These are phyloP conservation scores for Violaceomyces palustris DNA, from an alignment of 1,284 basidiomycete genomes.

Conservation along the genomic window DNA sequence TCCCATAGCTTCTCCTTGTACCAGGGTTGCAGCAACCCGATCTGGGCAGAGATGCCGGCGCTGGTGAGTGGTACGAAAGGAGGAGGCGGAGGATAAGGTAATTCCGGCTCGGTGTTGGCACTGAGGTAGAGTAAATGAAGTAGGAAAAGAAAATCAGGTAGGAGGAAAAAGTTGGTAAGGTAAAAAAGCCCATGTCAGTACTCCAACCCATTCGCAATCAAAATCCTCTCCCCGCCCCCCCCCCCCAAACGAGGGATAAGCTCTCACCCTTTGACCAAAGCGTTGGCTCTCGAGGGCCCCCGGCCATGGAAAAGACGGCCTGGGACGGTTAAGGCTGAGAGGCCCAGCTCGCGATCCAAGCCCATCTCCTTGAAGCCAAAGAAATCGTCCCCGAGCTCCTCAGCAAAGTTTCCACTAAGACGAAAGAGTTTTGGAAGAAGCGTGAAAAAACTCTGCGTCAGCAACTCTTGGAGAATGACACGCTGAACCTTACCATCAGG, in stretches of 20 bases:
- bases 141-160: no score
- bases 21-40: conserved; percentile 76
- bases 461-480: conserved; percentile 2
- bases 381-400: conserved; percentile 85
- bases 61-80: conserved; percentile 68
- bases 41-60: conserved; percentile 67
- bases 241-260: no score
- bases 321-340: conserved; percentile 72
- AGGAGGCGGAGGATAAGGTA: conserved; percentile 70
- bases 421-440: no score
- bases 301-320: conserved; percentile 72
- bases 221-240: no score
- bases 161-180: no score
- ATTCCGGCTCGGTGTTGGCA: no score
- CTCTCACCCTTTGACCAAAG: background rate
- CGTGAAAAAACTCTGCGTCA: background rate
- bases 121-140: no score
- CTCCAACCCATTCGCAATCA: no score
- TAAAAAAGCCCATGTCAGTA: no score
- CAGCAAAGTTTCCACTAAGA: conserved; percentile 74
- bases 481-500: no score
- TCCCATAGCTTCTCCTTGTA: conserved; percentile 53
- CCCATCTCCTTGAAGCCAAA: conserved; percentile 82
- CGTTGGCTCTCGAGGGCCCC: conserved; percentile 3
- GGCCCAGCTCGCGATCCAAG: conserved; percentile 79